Percentiles rank a stretch among this genome's conserved stretches.
Conservation (phyloP, 768 basidiomycete species). For the Cytidiella melzeri region DNA sequence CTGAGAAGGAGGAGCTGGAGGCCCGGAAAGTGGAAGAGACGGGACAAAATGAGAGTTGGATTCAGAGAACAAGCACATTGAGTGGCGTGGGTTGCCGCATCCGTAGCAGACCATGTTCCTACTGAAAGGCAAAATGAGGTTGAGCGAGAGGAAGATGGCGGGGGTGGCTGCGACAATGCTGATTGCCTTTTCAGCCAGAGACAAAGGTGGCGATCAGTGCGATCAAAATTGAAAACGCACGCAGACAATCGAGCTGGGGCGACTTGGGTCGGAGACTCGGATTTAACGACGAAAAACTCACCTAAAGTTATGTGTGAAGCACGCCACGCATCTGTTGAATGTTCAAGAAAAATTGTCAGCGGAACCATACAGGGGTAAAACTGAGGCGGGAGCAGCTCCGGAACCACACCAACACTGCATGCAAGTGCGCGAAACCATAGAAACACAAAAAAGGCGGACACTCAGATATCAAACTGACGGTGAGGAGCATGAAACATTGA, state of each 20-base stretch:
- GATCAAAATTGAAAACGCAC: neutral
- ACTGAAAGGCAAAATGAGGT: slow-evolving; percentile 31
- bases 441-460: neutral
- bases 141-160: neutral
- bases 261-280: slow-evolving; percentile 13
- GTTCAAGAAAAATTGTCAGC: no score
- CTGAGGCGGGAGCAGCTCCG: neutral
- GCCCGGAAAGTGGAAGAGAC: slow-evolving; percentile 21
- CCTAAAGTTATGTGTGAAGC: slow-evolving; percentile 84
- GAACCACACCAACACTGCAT: slow-evolving; percentile 3
- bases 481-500: no score
- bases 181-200: neutral
- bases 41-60: no score
- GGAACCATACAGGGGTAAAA: neutral
- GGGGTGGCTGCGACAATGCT: slow-evolving; percentile 3
- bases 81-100: slow-evolving; percentile 58
- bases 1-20: slow-evolving; percentile 20
- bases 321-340: no score
- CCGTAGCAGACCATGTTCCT: slow-evolving; percentile 75
- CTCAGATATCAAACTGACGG: no score
- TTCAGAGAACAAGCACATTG: no score
- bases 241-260: neutral
- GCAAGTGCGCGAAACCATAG: neutral
- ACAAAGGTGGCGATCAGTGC: neutral
- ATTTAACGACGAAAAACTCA: slow-evolving; percentile 45